Conservation (phyloP, 2,329 filamentous ascomycete genomes). For the Stagonosporopsis cucurbitacearum region DNA sequence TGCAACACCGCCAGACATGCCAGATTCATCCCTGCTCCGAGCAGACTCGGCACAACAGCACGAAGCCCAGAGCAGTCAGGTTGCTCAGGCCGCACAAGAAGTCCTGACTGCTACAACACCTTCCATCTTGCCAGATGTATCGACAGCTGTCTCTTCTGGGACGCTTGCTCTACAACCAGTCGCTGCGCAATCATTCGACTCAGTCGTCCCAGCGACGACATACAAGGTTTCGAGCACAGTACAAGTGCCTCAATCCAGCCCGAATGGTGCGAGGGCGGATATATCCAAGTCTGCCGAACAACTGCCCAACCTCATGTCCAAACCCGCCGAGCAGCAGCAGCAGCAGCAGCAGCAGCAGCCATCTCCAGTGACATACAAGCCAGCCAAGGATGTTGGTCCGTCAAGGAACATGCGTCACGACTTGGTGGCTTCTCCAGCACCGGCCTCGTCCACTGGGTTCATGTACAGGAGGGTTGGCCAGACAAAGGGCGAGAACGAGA, state of each 20-base stretch:
- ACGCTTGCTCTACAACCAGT: not conserved
- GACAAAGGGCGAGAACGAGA: conserved; percentile 12
- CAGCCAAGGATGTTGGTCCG: not conserved
- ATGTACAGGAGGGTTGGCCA: conserved; percentile 31
- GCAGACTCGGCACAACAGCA: conserved; percentile 18
- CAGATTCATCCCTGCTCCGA: conserved; percentile 12
- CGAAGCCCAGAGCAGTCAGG: conserved; percentile 17
- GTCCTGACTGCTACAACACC: not conserved
- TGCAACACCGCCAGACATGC: not conserved
- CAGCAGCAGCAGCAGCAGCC: not conserved
- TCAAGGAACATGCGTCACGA: conserved; percentile 15
- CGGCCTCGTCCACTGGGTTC: conserved; percentile 36
- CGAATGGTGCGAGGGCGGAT: not conserved
- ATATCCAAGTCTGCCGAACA: conserved; percentile 22
- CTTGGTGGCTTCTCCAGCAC: conserved; percentile 31
- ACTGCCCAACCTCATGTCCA: conserved; percentile 1
- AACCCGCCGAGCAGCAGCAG: not conserved
- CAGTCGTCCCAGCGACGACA: conserved; percentile 15
- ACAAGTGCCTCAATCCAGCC: conserved; percentile 10
- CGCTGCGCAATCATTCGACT: conserved; percentile 7
- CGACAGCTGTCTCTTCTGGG: not conserved
- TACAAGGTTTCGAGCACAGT: conserved; percentile 11
- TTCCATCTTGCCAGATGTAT: not conserved
- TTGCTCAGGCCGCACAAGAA: conserved; percentile 3
- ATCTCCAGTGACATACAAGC: not conserved